Conservation (phyloP, 208 protist species). For the Lotmaria passim region DNA sequence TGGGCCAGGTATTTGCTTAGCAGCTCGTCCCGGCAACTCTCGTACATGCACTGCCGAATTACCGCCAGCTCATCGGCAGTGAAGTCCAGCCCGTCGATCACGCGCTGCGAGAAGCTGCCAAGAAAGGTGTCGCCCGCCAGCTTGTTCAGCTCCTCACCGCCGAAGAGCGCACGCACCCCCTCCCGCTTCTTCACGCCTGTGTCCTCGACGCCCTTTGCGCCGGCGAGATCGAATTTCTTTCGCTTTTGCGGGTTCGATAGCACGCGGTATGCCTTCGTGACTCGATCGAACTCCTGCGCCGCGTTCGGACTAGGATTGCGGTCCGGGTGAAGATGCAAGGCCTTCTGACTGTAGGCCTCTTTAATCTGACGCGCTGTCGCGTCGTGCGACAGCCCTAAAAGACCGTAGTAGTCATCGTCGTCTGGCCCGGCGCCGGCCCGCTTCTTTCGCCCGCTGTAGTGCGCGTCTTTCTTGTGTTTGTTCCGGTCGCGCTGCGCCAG, state of each 20-base stretch:
- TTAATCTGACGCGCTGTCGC: conserved; percentile 85
- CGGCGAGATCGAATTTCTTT: conserved; percentile 97
- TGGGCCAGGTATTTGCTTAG: conserved; percentile 55
- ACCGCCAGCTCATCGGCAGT: conserved; percentile 79
- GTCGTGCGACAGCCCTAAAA: conserved; percentile 64
- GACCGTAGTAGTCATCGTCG: conserved; percentile 75
- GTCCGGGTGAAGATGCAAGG: conserved; percentile 91
- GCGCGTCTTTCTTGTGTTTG: conserved; percentile 25
- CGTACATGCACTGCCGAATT: conserved; percentile 58
- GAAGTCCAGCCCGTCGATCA: conserved; percentile 83
- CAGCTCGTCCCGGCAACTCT: conserved; percentile 73
- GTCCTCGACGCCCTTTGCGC: conserved; percentile 95
- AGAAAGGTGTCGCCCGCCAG: conserved; percentile 72
- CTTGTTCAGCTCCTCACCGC: conserved; percentile 59
- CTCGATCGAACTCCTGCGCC: conserved; percentile 84
- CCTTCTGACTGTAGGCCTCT: conserved; percentile 85
- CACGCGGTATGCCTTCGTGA: conserved; percentile 97
- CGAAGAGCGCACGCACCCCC: conserved; percentile 77
- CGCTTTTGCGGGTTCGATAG: conserved; percentile 95
- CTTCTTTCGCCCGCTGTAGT: conserved; percentile 30
- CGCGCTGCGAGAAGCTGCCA: conserved; percentile 78
- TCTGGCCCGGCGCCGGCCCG: conserved; percentile 20
- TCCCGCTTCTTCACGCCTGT: conserved; percentile 74
- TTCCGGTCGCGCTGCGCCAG: conserved; percentile 34
- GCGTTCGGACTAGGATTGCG: conserved; percentile 82